Percentiles rank a stretch among this genome's conserved stretches.
These are phyloP conservation scores for Trichothecium roseum DNA, from an alignment of 2,329 filamentous ascomycete species.

Conservation along the genomic window DNA sequence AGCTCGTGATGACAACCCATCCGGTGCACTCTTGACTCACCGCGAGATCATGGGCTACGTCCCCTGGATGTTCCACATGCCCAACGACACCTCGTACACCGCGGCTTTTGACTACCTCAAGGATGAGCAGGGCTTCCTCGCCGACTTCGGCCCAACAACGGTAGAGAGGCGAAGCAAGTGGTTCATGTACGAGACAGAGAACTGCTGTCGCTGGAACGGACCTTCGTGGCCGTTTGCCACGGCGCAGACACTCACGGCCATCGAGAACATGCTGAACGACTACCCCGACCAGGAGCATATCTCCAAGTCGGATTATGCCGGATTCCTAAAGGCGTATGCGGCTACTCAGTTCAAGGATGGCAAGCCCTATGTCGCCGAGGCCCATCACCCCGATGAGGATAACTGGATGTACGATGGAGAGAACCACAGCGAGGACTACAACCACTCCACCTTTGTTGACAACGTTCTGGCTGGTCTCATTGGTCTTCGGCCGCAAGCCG, in stretches of 20 bases:
- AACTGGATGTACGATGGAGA: constrained; percentile 12
- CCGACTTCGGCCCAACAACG: constrained; percentile 29
- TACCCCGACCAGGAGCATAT: constrained; percentile 16
- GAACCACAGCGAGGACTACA: constrained; percentile 25
- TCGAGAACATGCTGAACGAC: constrained; percentile 21
- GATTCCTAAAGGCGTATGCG: constrained; percentile 26
- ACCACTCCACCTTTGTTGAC: constrained; percentile 33
- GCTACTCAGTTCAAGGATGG: constrained; percentile 24
- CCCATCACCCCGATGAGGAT: constrained; percentile 24
- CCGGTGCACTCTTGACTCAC: constrained; percentile 18
- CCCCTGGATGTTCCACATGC: constrained; percentile 30
- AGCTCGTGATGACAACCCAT: constrained; percentile 20
- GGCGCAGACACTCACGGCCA: constrained; percentile 26
- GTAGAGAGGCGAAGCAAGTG: constrained; percentile 28
- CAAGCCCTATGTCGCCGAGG: constrained; percentile 31
- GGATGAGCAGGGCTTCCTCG: constrained; percentile 20
- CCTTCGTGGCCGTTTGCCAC: constrained; percentile 35
- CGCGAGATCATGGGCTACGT: constrained; percentile 30
- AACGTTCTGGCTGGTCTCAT: constrained; percentile 32
- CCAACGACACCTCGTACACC: constrained; percentile 17
- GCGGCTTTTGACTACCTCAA: constrained; percentile 6
- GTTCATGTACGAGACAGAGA: constrained; percentile 17
- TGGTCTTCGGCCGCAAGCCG: constrained; percentile 25
- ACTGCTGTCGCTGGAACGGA: constrained; percentile 31
- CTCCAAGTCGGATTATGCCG: constrained; percentile 24